Base-by-base conservation (phyloP, 106 monocot species). In the Narthecium ossifragum region DNA sequence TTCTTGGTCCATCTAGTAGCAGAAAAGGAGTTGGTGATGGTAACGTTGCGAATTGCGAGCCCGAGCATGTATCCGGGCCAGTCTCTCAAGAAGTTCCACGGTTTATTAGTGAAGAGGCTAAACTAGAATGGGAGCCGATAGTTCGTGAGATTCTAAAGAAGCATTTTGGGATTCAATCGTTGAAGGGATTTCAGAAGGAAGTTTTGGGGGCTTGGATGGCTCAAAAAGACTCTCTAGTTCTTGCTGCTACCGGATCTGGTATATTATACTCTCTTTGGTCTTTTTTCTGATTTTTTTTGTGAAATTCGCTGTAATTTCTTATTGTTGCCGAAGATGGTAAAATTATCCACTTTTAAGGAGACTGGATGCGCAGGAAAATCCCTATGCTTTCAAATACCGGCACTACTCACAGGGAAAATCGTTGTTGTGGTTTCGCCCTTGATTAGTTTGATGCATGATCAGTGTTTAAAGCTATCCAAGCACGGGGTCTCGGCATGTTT, bases 391-490 rank as follows among this genome's bases (percentile, higher is more conserved):
- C 94, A 96, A 53, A 72, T 86, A 70, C 94, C 94, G 30, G 90
- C 96, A 66, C 55, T 98, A 43, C 58, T 98, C 48, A 81, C 80
- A 34, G 70, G 70, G 26, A 86, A 86, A 66, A 57, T 84, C 41
- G 89, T 85, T 18, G 65, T 98, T 26, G 96, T 98, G 17, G 87
- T 98, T 74, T 98, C 96, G 26, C 96, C 96, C 2, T 79, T 98
- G 70, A 98, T 98, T 70, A 98, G 96, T 79, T 79, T 98, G 76
- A 98, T 98, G 96, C 90, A 84, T 63, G 96, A 98, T 70, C 96
- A 98, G 40, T 98, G 96, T 70, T 66, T 90, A 41, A 98, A 98
- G 61, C 63, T 98, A 61, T 63, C 86, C 60, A 78, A 77, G 46
- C 78, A 83, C 71, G 90, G 86, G 39, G 65, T 98, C 48, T 76